Base-by-base conservation (phyloP, 2,329 filamentous ascomycete species). In the Capronia americana region DNA sequence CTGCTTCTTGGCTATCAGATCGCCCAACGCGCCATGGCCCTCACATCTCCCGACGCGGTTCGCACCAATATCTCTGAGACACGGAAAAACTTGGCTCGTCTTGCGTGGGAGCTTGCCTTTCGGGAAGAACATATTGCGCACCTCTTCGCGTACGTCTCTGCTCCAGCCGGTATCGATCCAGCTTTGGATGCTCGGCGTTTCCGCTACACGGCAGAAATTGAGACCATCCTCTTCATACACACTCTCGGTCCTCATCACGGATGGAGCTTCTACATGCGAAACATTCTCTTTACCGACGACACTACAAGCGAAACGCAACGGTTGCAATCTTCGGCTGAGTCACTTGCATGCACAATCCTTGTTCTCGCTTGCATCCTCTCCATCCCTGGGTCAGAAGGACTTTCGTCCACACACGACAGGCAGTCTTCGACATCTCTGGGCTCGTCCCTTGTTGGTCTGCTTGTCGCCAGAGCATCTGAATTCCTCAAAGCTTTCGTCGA, bases 31-130 rank as follows among this genome's bases (percentile, higher is more conserved):
- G 51, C 57, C 26, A 61, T 20, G 32, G 17, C 32, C 14, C 6
- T 17, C 5, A 46, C 28, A 12, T n/a, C 20, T 38, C 44, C 28
- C 41, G 32, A 46, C 5, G 24, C 32, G n/a, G 7, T 41, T 48
- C 11, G 17, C 6, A 23, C n/a, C 12, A 30, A 28, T 30, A 59
- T 53, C 48, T 28, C 30, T 14, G 55, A 54, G 14, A 54, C 6
- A n/a, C 61, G 61, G 28, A 28, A 64, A 41, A 62, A 48, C n/a
- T 17, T 70, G 44, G 60, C 60, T 28, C 53, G 30, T n/a, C 57
- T 64, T 24, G 60, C 65, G 32, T 70, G 57, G 63, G 61, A 57
- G n/a, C 53, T 68, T 11, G 60, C 63, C 44, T 53, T 70, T 28
- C 50, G 57, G 7, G 41, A 57, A 26, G 38, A 66, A 23, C 55